Evolutionary conservation across 352 stramenopile genomes (phyloP), one percentile per base, ranked within the genome.

Genomic region (Aphanomyces astaci): DNA sequence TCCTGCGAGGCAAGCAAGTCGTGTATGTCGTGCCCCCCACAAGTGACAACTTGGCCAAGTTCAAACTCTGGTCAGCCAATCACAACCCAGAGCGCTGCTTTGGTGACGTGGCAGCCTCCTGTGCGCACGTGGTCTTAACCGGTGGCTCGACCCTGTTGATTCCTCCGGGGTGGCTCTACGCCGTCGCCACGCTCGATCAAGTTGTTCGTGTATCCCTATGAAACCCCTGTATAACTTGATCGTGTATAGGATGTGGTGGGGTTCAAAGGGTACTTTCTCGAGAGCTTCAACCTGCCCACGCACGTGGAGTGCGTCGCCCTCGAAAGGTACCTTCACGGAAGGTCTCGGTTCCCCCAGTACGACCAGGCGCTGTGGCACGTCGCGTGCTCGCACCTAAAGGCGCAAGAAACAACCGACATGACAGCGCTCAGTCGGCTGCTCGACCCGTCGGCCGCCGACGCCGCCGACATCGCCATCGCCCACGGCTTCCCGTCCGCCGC

Each of bases 91-190:
- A 71, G 24, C 59, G 64, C 7, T 79, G 75, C 30, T 73, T 80
- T 19, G 59, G 48, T 0, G 64, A 76, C 56, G 46, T 72, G 15
- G 71, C 77, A 19, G 65, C 73, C n/a, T 71, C 73, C 13, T 78
- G 75, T 28, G 63, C 69, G 19, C 65, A 74, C 9, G 54, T 79
- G 10, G 66, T 79, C 15, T 71, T 84, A 45, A 48, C 55, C 11
- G 73, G 57, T 2, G 76, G 77, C 4, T 71, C 79, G 40, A 84
- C 77, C 33, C 66, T 84, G 43, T 46, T 84, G 51, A 57, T 84
- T 25, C 77, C 77, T 0, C 77, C 77, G 0, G 77, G 77, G 1
- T 84, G 77, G 75, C 78, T 84, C 27, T 77, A 82, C 48, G 73
- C 75, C 0, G 74, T 79, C 45, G 77, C 78, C 64, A 81, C 77